Evolutionary conservation across 371 early-diverging fungal genomes (phyloP), one percentile per base, ranked within the genome.

Genomic region (Mucor racemosus): DNA sequence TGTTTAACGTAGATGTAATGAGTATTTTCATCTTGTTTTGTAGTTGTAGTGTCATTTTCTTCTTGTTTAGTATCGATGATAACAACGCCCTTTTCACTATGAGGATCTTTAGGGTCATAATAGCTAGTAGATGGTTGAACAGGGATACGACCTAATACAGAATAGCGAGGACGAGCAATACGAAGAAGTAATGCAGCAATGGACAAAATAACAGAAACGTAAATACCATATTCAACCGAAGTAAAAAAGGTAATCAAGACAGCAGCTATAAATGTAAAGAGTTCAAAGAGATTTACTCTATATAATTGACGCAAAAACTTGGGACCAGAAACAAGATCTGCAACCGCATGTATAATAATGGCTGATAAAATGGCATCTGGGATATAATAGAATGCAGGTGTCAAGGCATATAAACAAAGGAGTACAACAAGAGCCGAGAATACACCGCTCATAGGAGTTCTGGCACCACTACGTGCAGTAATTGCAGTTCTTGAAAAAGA

Each of bases 401-500:
- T 92, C 60, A 95, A 74, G 26, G 84, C 75, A 66, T 90, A 92
- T 19, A 97, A 78, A 26, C 93, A 89, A 9, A 94, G 66, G 1
- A 94, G 76, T 4, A 97, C 92, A n/a, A 94, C 78, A 9, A 80
- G 62, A 1, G 87, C 92, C 6, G 93, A 88, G 72, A 94, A 86
- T 35, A 92, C 66, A 26, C 92, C 91, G 8, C 92, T 90, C 6
- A 93, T 68, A 2, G 97, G 95, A 2, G 95, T 92, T 57, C 89
- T 80, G 31, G 90, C 93, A 5, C 95, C 95, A 19, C 90, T 86
- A 58, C 88, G 76, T 54, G 87, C 80, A 79, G 92, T 93, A 72
- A 96, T 87, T 21, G 95, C 93, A 0, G 93, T 90, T 64, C 97
- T 88, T 9, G 94, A 93, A 71, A 97, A 95, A 3, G 95, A 93